These are phyloP conservation scores for Punctularia strigosozonata DNA, from an alignment of 768 basidiomycete species.

Conservation along the genomic window DNA sequence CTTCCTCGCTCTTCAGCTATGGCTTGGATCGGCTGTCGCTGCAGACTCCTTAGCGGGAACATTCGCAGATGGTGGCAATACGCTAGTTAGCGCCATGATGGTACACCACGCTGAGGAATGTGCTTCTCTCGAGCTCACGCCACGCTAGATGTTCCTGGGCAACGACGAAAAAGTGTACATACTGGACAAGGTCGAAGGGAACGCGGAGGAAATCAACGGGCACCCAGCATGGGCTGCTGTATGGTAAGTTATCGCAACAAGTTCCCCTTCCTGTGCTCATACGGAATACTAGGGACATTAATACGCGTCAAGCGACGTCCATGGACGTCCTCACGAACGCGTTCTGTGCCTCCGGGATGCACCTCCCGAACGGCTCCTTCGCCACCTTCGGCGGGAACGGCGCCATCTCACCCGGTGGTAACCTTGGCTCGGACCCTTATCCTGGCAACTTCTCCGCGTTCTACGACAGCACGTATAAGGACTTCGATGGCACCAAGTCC, in stretches of 20 bases:
- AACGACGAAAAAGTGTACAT: slow-evolving; percentile 41
- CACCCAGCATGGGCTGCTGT: slow-evolving; percentile 64
- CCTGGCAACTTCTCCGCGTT: slow-evolving; percentile 29
- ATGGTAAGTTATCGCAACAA: no score
- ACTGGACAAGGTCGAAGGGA: slow-evolving; percentile 74
- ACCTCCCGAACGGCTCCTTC: background rate
- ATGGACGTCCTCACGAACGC: slow-evolving; percentile 74
- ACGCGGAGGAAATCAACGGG: slow-evolving; percentile 48
- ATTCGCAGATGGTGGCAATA: slow-evolving; percentile 61
- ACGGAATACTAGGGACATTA: no score
- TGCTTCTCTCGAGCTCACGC: slow-evolving; percentile 2
- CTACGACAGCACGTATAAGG: slow-evolving; percentile 59
- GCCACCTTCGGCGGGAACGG: slow-evolving; percentile 24
- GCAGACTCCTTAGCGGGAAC: no score
- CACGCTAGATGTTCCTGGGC: slow-evolving; percentile 30
- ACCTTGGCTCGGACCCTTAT: slow-evolving; percentile 30
- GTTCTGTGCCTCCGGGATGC: slow-evolving; percentile 61
- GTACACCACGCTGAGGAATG: slow-evolving; percentile 21
- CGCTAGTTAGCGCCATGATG: slow-evolving; percentile 70
- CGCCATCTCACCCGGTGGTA: slow-evolving; percentile 57
- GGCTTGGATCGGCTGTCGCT: no score
- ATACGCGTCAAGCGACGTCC: slow-evolving; percentile 13
- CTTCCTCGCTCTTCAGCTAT: no score
- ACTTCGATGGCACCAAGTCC: slow-evolving; percentile 69
- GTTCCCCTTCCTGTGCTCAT: no score